Base-by-base conservation (phyloP, 208 protist species). In the Wallacemonas sp. region DNA sequence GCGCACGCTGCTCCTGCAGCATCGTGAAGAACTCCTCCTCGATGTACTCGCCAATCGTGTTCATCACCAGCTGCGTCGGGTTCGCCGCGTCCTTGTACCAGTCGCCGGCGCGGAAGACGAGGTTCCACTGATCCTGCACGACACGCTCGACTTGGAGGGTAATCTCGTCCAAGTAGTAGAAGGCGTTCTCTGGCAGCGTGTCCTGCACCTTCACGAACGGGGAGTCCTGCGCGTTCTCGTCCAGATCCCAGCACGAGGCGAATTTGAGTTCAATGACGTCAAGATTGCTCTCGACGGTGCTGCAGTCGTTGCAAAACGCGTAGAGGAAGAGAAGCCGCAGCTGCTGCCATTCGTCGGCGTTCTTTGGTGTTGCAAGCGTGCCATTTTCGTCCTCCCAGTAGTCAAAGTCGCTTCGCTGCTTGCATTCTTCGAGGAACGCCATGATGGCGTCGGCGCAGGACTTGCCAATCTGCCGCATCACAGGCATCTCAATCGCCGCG, bases 111-210 rank as follows among this genome's bases (percentile, higher is more conserved):
- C 87, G 83, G 62, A 92, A 93, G 6, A 92, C 72, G 27, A 80
- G 68, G 23, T 55, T 68, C 90, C 90, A 96, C 74, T 96, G 72
- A n/a, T 29, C 63, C 24, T 69, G 69, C 26, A 93, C 90, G 1
- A 96, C 67, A 17, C 85, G 85, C 64, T 93, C 87, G 48, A 96
- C 85, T 61, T 96, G 87, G 16, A 78, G 62, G 26, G 77, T 76
- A 63, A 96, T 92, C 73, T 96, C 90, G 38, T 96, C 87, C 19
- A 94, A 43, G 70, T 96, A 96, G 63, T 77, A 92, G 27, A 92
- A 75, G 19, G 72, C 74, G 55, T 82, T 65, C 19, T 91, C 79
- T n/a, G 82, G 68, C 6, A 96, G 68, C 14, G 70, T 33, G 34
- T 91, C 83, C 61, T 93, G 90, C 46, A 88, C 76, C 29, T 73